Base-by-base conservation (phyloP, 208 protist genomes). In the Crithidia fasciculata region DNA sequence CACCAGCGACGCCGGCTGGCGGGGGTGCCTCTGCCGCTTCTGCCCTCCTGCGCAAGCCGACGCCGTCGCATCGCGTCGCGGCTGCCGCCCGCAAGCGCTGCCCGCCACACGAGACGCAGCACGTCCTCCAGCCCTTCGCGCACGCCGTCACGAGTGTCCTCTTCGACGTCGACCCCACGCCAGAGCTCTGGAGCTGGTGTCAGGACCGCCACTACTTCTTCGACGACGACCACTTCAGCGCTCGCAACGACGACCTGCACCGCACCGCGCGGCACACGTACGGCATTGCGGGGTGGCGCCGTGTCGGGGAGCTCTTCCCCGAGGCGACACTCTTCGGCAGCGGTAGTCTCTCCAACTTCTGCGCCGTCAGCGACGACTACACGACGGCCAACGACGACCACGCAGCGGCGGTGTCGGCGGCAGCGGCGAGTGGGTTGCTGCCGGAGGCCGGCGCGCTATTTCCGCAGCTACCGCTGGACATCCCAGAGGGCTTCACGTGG, bases 221-320 rank as follows among this genome's bases (percentile, higher is more conserved):
- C 76, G 77, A 87, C 64, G 93, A 97, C 63, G 62, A 72, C 0
- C 85, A 97, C 76, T 95, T 97, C 71, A 74, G 76, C 41, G 68
- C 83, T 0, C 80, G 87, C 75, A 83, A 89, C 66, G 62, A 80
- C 13, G 13, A 76, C 49, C 37, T 82, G 9, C 86, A 92, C 18
- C 61, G 72, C 41, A 72, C 61, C 8, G 83, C 83, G 43, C 83
- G 73, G 41, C 41, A 50, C 45, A 65, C 80, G 18, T 95, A 92
- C 72, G 72, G 74, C 60, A 83, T 91, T 28, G 55, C 76, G 0
- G 56, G 68, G 6, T 97, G 90, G 90, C 80, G 77, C 19, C 91
- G 91, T 57, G 39, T 94, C 13, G 60, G 69, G 2, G 87, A 94
- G 72, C 67, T 94, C 37, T 91, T 80, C 71, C 85, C 83, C 4